A percentile compares a stretch with the other conserved stretches of the same genome.
phyloP scores from a whole-genome alignment of 305 asterid species.

The Salvia sclarea region DNA sequence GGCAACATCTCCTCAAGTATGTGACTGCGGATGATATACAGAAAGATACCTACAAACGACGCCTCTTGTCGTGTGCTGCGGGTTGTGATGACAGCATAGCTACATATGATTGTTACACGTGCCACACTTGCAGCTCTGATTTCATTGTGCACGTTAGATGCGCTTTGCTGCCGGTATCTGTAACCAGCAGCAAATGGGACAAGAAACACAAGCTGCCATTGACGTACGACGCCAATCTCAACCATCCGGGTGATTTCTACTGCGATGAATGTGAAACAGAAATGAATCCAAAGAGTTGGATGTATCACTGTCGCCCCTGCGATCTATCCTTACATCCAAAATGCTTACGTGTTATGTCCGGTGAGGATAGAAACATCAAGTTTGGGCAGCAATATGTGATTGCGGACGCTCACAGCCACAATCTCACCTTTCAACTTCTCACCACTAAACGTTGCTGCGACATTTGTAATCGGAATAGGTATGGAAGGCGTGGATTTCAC shows the following conservation, averaged over 20 bases:
- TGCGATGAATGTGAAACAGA: not conserved
- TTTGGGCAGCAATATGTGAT: not conserved
- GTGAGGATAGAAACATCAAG: not conserved
- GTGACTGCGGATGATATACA: too few relatives aligned
- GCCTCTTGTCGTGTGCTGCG: not conserved
- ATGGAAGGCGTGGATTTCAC: not conserved
- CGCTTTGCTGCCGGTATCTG: not conserved
- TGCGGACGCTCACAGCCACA: not conserved
- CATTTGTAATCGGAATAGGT: too few relatives aligned
- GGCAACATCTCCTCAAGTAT: not conserved
- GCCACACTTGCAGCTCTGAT: not conserved
- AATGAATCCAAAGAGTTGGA: slow-evolving; percentile 9
- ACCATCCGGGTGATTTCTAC: not conserved
- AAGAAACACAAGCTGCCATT: not conserved
- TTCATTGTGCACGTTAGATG: not conserved
- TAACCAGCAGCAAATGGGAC: not conserved
- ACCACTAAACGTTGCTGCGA: not conserved
- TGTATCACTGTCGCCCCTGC: slow-evolving; percentile 17
- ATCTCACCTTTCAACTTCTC: not conserved
- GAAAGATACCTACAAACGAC: too few relatives aligned
- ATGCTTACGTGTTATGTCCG: not conserved
- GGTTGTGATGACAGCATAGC: not conserved
- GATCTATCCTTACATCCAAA: not conserved
- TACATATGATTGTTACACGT: not conserved
- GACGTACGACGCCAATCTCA: slow-evolving; percentile 4